Conservation (phyloP, 306 rosid genomes). For the Gleditsia sinensis region DNA sequence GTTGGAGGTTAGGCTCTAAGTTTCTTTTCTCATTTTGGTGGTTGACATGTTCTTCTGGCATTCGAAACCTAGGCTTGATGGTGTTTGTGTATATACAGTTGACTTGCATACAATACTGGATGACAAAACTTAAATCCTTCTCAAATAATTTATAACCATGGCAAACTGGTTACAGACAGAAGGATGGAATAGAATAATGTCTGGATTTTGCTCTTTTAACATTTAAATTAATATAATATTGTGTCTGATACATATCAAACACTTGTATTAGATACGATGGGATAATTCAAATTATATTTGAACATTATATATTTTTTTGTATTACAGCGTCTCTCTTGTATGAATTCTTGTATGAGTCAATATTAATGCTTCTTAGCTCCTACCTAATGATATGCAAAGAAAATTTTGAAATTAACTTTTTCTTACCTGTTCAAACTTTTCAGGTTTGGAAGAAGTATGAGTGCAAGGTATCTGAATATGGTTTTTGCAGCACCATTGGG, state of each 20-base stretch:
- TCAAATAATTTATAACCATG: not conserved
- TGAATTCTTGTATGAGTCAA: no score
- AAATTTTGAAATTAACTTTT: not conserved
- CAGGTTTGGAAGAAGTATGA: conserved; percentile 81
- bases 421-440: conserved; percentile 7
- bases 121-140: not conserved
- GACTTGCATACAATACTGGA: not conserved
- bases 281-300: no score
- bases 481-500: conserved; percentile 58
- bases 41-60: not conserved
- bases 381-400: not conserved
- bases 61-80: not conserved
- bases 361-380: no score
- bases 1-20: not conserved
- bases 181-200: not conserved
- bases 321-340: no score
- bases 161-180: not conserved
- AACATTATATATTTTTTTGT: no score
- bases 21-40: not conserved
- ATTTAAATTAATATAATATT: no score
- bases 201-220: not conserved
- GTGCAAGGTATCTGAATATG: conserved; percentile 57
- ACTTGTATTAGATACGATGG: no score
- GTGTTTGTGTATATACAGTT: not conserved
- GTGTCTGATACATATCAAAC: no score